A percentile compares a stretch with the other conserved stretches of the same genome.
phyloP scores from a whole-genome alignment of 106 monocot species.

The Dendrobium catenatum region DNA sequence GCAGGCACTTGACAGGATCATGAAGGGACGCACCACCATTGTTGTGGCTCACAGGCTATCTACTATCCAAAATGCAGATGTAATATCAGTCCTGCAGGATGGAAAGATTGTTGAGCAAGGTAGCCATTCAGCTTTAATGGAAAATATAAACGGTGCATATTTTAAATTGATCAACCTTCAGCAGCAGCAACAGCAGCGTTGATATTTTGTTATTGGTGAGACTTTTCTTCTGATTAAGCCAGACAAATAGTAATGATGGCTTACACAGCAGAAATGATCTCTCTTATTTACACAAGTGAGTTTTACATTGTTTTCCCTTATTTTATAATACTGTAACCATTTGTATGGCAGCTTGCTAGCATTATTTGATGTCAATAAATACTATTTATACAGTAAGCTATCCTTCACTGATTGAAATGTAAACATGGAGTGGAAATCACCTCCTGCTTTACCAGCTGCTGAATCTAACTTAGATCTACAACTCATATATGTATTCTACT shows the following conservation, averaged over 20 bases:
- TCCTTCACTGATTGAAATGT: neutral
- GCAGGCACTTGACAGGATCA: slow-evolving; percentile 57
- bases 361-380: slow-evolving; percentile 6
- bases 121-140: slow-evolving; percentile 45
- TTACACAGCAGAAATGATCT: neutral
- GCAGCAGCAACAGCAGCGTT: slow-evolving; percentile 30
- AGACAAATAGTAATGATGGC: neutral
- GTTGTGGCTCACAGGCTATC: slow-evolving; percentile 69
- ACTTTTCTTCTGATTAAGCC: no score
- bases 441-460: no score
- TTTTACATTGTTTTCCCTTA: neutral
- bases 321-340: neutral
- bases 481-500: no score
- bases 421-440: neutral
- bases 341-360: neutral
- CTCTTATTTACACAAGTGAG: slow-evolving; percentile 1
- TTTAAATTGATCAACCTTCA: slow-evolving; percentile 79
- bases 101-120: slow-evolving; percentile 79
- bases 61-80: slow-evolving; percentile 68
- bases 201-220: neutral
- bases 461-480: no score
- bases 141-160: slow-evolving; percentile 66
- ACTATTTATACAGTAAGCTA: neutral
- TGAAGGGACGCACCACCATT: slow-evolving; percentile 59
- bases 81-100: slow-evolving; percentile 64